phyloP scores from a whole-genome alignment of 1,284 basidiomycete genomes.

The Phellopilus nigrolimitatus region DNA sequence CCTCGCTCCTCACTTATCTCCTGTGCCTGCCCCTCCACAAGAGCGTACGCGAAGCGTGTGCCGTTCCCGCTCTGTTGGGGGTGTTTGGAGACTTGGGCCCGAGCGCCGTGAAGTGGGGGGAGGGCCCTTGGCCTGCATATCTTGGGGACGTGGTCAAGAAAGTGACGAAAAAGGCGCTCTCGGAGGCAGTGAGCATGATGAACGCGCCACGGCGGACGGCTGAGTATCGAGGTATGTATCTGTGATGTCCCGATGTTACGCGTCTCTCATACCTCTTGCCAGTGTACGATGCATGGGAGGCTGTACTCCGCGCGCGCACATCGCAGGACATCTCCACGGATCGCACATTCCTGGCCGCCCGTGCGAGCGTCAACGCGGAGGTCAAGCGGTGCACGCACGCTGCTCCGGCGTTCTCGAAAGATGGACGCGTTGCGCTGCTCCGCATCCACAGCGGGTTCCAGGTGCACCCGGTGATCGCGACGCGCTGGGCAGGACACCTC shows the following conservation, averaged over 20 bases:
- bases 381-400: constrained; percentile 27
- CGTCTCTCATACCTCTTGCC: constrained; percentile 25
- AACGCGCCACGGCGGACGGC: constrained; percentile 27
- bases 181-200: constrained; percentile 29
- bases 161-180: constrained; percentile 30
- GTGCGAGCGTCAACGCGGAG: constrained; percentile 27
- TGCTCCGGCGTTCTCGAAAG: constrained; percentile 29
- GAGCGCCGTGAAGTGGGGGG: constrained; percentile 26
- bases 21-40: constrained; percentile 26
- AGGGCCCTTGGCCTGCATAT: constrained; percentile 23
- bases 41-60: constrained; percentile 24
- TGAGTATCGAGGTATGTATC: constrained; percentile 17
- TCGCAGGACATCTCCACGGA: constrained; percentile 21
- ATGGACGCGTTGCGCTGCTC: constrained; percentile 31
- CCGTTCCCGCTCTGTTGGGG: constrained; percentile 27
- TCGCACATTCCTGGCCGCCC: constrained; percentile 25
- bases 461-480: constrained; percentile 33
- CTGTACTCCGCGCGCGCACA: constrained; percentile 22
- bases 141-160: constrained; percentile 29
- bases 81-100: constrained; percentile 32
- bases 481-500: constrained; percentile 31
- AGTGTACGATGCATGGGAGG: constrained; percentile 24
- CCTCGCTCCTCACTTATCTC: constrained; percentile 29
- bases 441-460: constrained; percentile 29
- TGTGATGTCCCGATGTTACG: not conserved